phyloP scores from a whole-genome alignment of 2,329 filamentous ascomycete genomes.

The Epichloe baconii region DNA sequence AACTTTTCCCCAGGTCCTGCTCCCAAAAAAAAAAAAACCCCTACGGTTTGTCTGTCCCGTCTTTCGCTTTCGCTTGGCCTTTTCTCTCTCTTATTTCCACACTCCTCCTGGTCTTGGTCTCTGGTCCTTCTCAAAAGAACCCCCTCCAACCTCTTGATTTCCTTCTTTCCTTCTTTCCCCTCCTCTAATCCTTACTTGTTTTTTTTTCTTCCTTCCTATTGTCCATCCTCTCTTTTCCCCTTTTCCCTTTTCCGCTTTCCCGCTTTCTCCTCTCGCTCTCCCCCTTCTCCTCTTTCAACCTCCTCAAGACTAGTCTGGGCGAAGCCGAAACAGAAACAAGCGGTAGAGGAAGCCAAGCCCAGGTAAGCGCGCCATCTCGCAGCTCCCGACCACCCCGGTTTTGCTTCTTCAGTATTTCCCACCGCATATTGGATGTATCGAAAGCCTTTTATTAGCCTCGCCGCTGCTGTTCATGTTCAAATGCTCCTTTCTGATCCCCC shows the following conservation, averaged over 20 bases:
- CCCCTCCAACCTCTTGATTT: slow-evolving; percentile 9
- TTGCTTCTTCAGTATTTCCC: too few species aligned
- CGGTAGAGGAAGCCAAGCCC: too few species aligned
- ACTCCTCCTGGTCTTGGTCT: slow-evolving; percentile 13
- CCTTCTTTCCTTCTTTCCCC: slow-evolving; percentile 12
- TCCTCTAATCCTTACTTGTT: slow-evolving; percentile 10
- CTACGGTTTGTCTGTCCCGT: neutral
- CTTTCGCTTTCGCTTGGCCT: slow-evolving; percentile 2
- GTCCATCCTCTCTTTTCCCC: neutral
- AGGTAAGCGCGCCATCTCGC: too few species aligned
- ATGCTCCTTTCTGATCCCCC: too few species aligned
- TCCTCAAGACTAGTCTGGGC: too few species aligned
- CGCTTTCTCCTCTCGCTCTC: neutral
- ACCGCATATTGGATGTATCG: too few species aligned
- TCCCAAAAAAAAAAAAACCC: too few species aligned
- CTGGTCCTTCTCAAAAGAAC: slow-evolving; percentile 7
- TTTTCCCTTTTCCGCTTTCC: neutral
- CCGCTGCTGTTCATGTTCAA: too few species aligned
- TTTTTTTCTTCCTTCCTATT: slow-evolving; percentile 12
- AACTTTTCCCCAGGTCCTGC: too few species aligned
- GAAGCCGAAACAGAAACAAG: too few species aligned
- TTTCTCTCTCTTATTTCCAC: slow-evolving; percentile 12
- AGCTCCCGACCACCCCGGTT: too few species aligned
- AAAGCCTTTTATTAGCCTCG: neutral
- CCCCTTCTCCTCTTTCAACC: neutral